These are phyloP conservation scores for Eucalyptus leucophloia DNA, from an alignment of 345 rosid genomes.

Conservation along the genomic window DNA sequence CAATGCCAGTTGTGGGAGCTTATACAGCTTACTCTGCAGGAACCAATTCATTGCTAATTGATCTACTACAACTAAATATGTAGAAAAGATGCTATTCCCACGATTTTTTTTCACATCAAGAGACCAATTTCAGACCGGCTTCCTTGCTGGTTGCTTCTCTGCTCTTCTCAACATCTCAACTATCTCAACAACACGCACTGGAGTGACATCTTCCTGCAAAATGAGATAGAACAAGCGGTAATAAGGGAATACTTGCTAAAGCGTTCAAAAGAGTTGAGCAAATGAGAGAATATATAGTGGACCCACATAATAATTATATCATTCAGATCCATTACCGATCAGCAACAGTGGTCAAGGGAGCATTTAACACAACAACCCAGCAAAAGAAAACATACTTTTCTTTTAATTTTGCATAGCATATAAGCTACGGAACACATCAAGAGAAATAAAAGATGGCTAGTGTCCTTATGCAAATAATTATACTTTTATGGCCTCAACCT, in stretches of 20 bases:
- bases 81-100: background rate
- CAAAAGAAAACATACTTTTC: background rate
- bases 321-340: conserved; percentile 94
- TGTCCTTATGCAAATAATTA: background rate
- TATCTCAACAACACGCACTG: conserved; percentile 23
- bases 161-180: conserved; percentile 22
- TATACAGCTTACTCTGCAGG: background rate
- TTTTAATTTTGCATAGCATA: background rate
- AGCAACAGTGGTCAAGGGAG: conserved; percentile 54
- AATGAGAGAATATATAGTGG: background rate
- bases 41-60: background rate
- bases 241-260: background rate
- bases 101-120: background rate
- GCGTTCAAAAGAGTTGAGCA: background rate
- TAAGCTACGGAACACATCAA: background rate
- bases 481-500: background rate
- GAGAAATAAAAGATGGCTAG: background rate
- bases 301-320: conserved; percentile 82
- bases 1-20: background rate
- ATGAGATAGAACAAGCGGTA: background rate
- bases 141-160: conserved; percentile 14
- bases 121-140: background rate
- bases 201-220: conserved; percentile 26
- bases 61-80: background rate
- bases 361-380: background rate